Evolutionary conservation across 306 rosid species (phyloP).

Genomic region (Inga oerstediana): DNA sequence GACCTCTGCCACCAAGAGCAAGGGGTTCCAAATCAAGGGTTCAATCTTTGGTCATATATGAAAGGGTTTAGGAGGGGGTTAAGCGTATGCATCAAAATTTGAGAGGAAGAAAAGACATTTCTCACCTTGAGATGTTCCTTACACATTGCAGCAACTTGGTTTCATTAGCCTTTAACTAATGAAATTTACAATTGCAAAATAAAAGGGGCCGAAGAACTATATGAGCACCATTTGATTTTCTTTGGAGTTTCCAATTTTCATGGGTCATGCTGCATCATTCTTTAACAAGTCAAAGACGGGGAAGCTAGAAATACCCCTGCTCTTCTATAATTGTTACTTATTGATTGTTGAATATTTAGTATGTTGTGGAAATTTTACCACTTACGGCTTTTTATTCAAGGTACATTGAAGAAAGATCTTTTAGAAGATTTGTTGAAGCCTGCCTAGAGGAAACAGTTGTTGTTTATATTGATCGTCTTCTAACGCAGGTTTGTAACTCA

Average conservation of each 20-base stretch:
- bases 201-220: neutral
- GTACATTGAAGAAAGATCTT: constrained; percentile 97
- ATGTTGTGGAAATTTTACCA: constrained; percentile 34
- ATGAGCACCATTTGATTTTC: constrained; percentile 11
- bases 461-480: constrained; percentile 88
- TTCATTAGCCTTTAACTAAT: neutral
- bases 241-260: constrained; percentile 4
- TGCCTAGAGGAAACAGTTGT: constrained; percentile 94
- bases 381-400: constrained; percentile 46
- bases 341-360: neutral
- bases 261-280: constrained; percentile 23
- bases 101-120: neutral
- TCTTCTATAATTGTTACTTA: neutral
- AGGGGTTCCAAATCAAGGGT: constrained; percentile 10
- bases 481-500: constrained; percentile 68
- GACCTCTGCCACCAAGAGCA: neutral
- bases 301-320: neutral
- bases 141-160: constrained; percentile 3
- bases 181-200: constrained; percentile 5
- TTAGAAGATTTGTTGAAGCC: constrained; percentile 97
- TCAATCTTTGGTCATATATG: neutral
- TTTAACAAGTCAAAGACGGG: neutral
- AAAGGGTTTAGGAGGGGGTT: neutral
- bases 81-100: neutral
- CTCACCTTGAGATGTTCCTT: neutral